Conservation (phyloP, 805 yeast species). For the Hanseniaspora meyeri region DNA sequence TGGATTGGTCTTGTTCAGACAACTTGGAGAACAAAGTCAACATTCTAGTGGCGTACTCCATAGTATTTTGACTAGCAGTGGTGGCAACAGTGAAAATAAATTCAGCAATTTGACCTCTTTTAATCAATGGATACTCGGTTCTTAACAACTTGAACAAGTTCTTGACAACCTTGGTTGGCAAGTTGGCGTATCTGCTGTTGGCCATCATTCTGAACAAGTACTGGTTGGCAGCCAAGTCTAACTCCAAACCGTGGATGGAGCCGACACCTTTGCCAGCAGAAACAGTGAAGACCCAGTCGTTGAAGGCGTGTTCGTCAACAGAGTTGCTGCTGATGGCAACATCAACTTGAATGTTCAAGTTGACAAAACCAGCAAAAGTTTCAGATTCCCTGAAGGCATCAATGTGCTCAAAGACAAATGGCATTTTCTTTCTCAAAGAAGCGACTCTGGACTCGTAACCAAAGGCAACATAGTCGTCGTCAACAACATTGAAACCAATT, state of each 20-base stretch:
- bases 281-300: neutral
- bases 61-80: neutral
- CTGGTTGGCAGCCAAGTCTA: neutral
- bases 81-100: neutral
- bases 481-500: slow-evolving; percentile 2
- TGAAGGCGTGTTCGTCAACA: neutral
- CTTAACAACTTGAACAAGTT: neutral
- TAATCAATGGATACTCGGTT: neutral
- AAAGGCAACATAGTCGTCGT: neutral
- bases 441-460: neutral
- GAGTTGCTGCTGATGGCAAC: neutral
- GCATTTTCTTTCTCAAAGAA: neutral
- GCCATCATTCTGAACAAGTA: slow-evolving; percentile 6
- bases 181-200: slow-evolving; percentile 1
- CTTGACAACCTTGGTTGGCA: slow-evolving; percentile 1
- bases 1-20: neutral
- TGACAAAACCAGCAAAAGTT: neutral
- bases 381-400: slow-evolving; percentile 1
- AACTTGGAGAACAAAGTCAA: neutral
- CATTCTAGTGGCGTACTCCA: neutral
- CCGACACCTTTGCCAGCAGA: neutral
- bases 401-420: slow-evolving; percentile 2
- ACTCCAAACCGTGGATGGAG: neutral
- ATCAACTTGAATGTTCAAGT: neutral
- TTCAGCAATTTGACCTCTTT: neutral